Evolutionary conservation across 1,284 basidiomycete genomes (phyloP).

Genomic region (Anthracocystis walkeri): DNA sequence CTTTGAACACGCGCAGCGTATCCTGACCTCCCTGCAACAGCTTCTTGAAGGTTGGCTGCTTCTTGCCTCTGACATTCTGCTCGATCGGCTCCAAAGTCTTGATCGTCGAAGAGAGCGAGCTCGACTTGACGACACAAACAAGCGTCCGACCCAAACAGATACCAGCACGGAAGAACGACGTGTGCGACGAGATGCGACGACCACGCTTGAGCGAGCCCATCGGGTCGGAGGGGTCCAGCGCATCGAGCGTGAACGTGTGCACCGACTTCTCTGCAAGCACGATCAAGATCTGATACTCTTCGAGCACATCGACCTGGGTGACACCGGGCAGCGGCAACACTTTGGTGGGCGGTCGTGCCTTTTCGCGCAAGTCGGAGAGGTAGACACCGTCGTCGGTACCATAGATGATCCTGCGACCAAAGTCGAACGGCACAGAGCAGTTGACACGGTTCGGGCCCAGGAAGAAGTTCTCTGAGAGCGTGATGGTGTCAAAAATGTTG

Average conservation of each 20-base stretch:
- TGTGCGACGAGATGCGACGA: constrained; percentile 94
- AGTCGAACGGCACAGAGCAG: constrained; percentile 91
- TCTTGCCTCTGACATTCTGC: constrained; percentile 80
- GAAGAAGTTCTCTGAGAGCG: constrained; percentile 89
- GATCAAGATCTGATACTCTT: constrained; percentile 94
- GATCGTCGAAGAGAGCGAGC: constrained; percentile 93
- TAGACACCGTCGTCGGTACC: constrained; percentile 98
- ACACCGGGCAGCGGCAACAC: constrained; percentile 91
- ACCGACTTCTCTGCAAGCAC: constrained; percentile 91
- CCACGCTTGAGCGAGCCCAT: constrained; percentile 90
- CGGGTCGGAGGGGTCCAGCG: constrained; percentile 89
- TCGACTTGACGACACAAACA: constrained; percentile 97
- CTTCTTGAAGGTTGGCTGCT: constrained; percentile 87
- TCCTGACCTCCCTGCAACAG: constrained; percentile 94
- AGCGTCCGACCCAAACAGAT: constrained; percentile 92
- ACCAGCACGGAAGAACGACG: constrained; percentile 97
- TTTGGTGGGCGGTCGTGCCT: constrained; percentile 81
- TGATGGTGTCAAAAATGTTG: constrained; percentile 85
- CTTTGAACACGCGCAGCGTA: constrained; percentile 88
- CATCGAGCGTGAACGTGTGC: constrained; percentile 94
- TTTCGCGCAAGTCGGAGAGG: constrained; percentile 83
- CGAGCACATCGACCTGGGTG: constrained; percentile 93
- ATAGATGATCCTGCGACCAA: constrained; percentile 89
- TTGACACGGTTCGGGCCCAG: constrained; percentile 80
- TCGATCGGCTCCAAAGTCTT: constrained; percentile 97